Evolutionary conservation across 768 basidiomycete genomes (phyloP).

Genomic region (Phaeotremella fagi): DNA sequence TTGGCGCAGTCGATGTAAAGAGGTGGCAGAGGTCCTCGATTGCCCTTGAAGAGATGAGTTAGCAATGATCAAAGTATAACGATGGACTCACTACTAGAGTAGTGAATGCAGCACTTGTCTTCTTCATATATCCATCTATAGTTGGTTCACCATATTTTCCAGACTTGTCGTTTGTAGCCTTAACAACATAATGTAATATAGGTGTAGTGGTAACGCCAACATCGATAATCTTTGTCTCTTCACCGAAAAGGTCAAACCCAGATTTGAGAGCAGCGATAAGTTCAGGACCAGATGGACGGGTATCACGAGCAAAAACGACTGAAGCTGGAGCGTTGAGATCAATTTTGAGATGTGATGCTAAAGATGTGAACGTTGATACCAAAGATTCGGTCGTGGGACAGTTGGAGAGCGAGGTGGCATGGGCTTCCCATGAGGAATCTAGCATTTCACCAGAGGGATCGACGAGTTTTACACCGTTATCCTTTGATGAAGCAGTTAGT

Average conservation of each 20-base stretch:
- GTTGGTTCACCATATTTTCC: conserved; percentile 76
- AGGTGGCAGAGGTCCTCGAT: conserved; percentile 52
- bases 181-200: conserved; percentile 89
- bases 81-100: conserved; percentile 68
- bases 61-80: background rate
- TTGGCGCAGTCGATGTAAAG: conserved; percentile 97
- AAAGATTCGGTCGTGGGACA: conserved; percentile 71
- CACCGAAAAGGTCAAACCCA: conserved; percentile 66
- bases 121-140: conserved; percentile 74
- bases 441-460: conserved; percentile 98
- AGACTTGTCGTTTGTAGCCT: conserved; percentile 73
- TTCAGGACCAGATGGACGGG: conserved; percentile 75
- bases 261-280: conserved; percentile 74
- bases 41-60: conserved; percentile 24
- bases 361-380: conserved; percentile 58
- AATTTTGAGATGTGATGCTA: conserved; percentile 66
- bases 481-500: no score
- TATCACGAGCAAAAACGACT: conserved; percentile 89
- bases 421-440: conserved; percentile 80
- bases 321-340: conserved; percentile 70
- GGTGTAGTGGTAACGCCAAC: conserved; percentile 89
- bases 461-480: conserved; percentile 97
- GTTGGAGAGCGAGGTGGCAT: conserved; percentile 84
- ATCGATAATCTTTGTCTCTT: conserved; percentile 60
- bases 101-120: conserved; percentile 76